phyloP scores from a whole-genome alignment of 1,284 basidiomycete genomes.

The Ustilago loliicola region DNA sequence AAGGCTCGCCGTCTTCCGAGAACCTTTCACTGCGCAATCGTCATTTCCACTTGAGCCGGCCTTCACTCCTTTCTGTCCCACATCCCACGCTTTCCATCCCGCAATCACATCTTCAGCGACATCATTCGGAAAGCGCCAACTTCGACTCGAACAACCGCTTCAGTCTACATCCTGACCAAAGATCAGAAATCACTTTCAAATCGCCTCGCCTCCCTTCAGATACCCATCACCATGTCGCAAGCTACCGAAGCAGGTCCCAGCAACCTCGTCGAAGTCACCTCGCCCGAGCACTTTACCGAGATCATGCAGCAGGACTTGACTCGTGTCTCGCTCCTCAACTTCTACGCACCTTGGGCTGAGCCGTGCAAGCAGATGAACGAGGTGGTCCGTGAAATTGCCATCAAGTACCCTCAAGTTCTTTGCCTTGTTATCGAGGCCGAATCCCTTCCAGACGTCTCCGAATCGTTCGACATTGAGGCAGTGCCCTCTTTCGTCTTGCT shows the following conservation, averaged over 20 bases:
- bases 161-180: too few relatives aligned
- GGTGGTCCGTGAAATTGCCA: conserved; percentile 74
- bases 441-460: conserved; percentile 85
- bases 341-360: conserved; percentile 70
- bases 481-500: conserved; percentile 90
- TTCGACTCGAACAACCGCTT: too few relatives aligned
- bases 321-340: conserved; percentile 68
- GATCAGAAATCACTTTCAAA: too few relatives aligned
- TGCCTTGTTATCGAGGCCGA: conserved; percentile 95
- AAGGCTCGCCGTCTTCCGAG: conserved; percentile 1
- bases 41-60: background rate
- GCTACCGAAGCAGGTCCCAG: conserved; percentile 33
- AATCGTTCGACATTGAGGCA: conserved; percentile 91
- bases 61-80: background rate
- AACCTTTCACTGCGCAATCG: background rate
- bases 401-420: conserved; percentile 79
- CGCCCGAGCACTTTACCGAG: conserved; percentile 65
- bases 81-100: background rate
- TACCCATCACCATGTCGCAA: conserved; percentile 17
- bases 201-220: background rate
- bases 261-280: conserved; percentile 66
- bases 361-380: conserved; percentile 70
- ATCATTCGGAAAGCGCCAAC: background rate
- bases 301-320: conserved; percentile 65
- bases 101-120: background rate